Conservation (phyloP, 208 protist genomes). For the Leishmania braziliensis region DNA sequence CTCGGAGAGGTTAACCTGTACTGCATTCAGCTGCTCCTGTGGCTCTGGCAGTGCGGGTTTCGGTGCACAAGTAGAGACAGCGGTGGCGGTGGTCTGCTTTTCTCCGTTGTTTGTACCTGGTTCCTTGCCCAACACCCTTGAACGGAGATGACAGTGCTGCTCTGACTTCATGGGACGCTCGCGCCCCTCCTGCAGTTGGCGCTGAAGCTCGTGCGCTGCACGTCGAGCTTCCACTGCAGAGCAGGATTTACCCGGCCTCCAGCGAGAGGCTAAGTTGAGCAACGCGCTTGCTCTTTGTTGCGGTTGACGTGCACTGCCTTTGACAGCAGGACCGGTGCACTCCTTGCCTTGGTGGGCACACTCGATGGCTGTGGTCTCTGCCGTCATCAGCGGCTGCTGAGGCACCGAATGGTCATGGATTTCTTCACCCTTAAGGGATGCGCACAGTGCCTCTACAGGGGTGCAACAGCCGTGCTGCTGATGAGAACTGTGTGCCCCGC, state of each 20-base stretch:
- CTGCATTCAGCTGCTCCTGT: slow-evolving; percentile 16
- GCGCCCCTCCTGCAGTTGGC: slow-evolving; percentile 15
- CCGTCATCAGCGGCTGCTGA: neutral
- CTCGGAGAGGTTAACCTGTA: slow-evolving; percentile 3
- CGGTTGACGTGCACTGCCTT: neutral
- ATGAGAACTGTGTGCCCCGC: neutral
- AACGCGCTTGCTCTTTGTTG: neutral
- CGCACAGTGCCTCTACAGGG: neutral
- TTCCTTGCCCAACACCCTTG: neutral
- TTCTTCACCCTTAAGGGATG: neutral
- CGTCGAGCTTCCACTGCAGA: neutral
- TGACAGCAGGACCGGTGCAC: too few species aligned
- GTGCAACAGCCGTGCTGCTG: slow-evolving; percentile 7
- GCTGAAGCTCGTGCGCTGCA: slow-evolving; percentile 16
- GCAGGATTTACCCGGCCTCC: neutral
- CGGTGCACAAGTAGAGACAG: neutral
- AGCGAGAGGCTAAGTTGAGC: neutral
- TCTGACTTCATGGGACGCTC: slow-evolving; percentile 14
- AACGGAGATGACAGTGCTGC: neutral
- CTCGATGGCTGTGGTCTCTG: neutral
- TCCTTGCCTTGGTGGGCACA: neutral
- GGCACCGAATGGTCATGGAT: neutral
- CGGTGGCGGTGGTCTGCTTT: neutral
- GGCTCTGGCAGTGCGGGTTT: neutral
- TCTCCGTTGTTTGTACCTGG: neutral